phyloP scores from a whole-genome alignment of 2,329 filamentous ascomycete species.

The Aureobasidium sp. region DNA sequence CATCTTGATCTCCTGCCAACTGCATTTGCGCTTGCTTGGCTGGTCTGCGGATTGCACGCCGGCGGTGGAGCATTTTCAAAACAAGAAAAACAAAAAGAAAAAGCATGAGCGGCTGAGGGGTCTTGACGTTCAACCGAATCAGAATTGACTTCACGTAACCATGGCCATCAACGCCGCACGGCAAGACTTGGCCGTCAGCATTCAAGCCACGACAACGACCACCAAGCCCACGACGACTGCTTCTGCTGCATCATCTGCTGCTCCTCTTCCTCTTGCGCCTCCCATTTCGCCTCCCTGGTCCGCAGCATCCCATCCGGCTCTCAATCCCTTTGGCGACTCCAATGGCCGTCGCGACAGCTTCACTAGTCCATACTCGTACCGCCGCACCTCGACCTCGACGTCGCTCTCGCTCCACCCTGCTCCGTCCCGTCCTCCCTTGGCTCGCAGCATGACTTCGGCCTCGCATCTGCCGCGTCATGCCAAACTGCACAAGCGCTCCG shows the following conservation, averaged over 20 bases:
- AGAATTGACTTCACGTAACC: conserved; percentile 8
- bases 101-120: conserved; percentile 6
- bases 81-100: not conserved
- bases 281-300: conserved; percentile 5
- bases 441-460: conserved; percentile 18
- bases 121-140: conserved; percentile 1
- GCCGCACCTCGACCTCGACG: conserved; percentile 3
- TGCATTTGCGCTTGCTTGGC: too few relatives aligned
- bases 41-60: not conserved
- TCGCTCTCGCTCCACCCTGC: conserved; percentile 3
- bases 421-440: not conserved
- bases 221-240: not conserved
- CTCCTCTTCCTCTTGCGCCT: not conserved
- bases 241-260: not conserved
- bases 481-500: conserved; percentile 29
- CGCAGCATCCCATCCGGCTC: not conserved
- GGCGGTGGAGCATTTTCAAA: not conserved
- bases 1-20: not conserved
- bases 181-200: conserved; percentile 6
- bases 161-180: not conserved
- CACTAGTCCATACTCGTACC: not conserved
- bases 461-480: conserved; percentile 10
- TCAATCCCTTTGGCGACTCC: conserved; percentile 14
- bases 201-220: conserved; percentile 9
- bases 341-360: conserved; percentile 16